A percentile compares a stretch with the other conserved stretches of the same genome.
Evolutionary conservation across 192 early-diverging fungal genomes (phyloP).

Genomic region (Coemansia sp.): DNA sequence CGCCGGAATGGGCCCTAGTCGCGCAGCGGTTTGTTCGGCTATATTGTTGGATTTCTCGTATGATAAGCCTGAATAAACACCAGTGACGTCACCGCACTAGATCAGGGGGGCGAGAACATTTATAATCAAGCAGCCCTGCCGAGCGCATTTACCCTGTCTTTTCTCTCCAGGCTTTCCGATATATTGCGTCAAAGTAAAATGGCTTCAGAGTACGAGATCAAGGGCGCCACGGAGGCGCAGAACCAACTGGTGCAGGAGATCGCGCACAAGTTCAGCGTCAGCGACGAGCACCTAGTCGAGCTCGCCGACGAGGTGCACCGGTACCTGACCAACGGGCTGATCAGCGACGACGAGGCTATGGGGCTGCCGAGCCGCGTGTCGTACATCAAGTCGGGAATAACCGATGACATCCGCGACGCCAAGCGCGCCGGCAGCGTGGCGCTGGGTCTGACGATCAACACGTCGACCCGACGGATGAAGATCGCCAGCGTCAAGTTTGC

Average conservation of each 20-base stretch:
- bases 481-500: constrained; percentile 34
- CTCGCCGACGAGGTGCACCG: constrained; percentile 19
- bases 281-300: constrained; percentile 10
- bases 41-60: no score
- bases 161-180: no score
- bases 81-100: no score
- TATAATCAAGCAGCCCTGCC: no score
- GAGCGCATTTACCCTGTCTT: no score
- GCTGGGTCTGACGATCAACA: constrained; percentile 33
- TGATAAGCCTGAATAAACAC: no score
- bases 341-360: constrained; percentile 1
- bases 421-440: not conserved
- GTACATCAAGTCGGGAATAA: constrained; percentile 15
- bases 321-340: constrained; percentile 11
- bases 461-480: constrained; percentile 16
- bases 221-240: constrained; percentile 25
- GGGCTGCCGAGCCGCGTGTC: constrained; percentile 23
- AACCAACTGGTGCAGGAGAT: constrained; percentile 25
- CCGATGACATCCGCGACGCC: constrained; percentile 16
- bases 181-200: no score
- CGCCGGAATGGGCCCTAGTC: no score
- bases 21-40: no score
- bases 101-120: no score
- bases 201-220: constrained; percentile 11
- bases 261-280: constrained; percentile 13